Evolutionary conservation across 129 eudicot species (phyloP).

Genomic region (Pulicaria dysenterica): DNA sequence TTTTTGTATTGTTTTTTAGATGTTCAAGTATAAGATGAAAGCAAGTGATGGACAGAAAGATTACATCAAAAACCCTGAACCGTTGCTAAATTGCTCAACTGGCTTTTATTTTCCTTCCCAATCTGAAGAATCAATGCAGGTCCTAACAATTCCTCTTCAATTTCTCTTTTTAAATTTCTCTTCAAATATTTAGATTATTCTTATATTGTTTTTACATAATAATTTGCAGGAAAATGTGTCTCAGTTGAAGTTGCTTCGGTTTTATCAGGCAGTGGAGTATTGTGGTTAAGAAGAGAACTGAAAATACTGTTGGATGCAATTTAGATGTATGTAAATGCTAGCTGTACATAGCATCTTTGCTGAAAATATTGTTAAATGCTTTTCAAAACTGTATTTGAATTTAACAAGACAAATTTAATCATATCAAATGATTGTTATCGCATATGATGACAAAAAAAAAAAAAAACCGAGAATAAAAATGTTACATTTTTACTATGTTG

Average conservation of each 20-base stretch:
- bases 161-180: neutral
- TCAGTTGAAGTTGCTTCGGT: constrained; percentile 54
- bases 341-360: constrained; percentile 21
- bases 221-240: constrained; percentile 50
- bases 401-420: too few species aligned
- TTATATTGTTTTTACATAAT: neutral
- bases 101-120: constrained; percentile 64
- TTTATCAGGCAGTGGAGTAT: constrained; percentile 54
- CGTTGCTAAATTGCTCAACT: constrained; percentile 68
- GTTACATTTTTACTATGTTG: too few species aligned
- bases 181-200: neutral
- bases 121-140: constrained; percentile 56
- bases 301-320: neutral
- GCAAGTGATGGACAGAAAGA: constrained; percentile 76
- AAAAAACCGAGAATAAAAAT: too few species aligned
- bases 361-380: neutral
- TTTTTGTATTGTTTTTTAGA: constrained; percentile 44
- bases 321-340: constrained; percentile 24
- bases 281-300: neutral
- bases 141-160: constrained; percentile 15
- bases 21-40: constrained; percentile 77
- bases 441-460: too few species aligned
- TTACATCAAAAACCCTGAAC: constrained; percentile 82
- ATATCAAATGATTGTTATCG: too few species aligned
- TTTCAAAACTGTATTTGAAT: neutral